These are phyloP conservation scores for Xylaria sp. DNA, from an alignment of 2,329 filamentous ascomycete species.

Conservation along the genomic window DNA sequence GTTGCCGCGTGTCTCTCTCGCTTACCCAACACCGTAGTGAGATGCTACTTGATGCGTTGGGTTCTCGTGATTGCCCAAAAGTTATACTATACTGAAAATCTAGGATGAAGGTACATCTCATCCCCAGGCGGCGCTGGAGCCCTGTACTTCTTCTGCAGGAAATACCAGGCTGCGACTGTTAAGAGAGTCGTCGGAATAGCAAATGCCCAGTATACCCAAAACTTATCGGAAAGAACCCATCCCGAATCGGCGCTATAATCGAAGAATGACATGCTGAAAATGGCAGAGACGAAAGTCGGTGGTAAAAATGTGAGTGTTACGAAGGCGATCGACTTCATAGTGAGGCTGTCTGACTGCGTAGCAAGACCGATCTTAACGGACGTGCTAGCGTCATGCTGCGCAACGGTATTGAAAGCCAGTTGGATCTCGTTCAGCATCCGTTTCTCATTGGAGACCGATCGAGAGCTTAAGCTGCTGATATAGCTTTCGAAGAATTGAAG, in stretches of 20 bases:
- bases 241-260: slow-evolving; percentile 41
- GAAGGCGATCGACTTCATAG: slow-evolving; percentile 64
- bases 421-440: slow-evolving; percentile 67
- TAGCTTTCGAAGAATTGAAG: slow-evolving; percentile 52
- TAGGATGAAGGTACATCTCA: not conserved
- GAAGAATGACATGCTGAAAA: slow-evolving; percentile 62
- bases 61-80: not conserved
- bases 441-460: slow-evolving; percentile 55
- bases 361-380: slow-evolving; percentile 55
- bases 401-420: slow-evolving; percentile 59
- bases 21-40: too few relatives aligned
- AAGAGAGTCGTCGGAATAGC: slow-evolving; percentile 42
- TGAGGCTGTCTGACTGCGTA: slow-evolving; percentile 58
- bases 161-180: slow-evolving; percentile 39
- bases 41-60: too few relatives aligned
- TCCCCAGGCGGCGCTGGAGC: not conserved
- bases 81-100: slow-evolving; percentile 1
- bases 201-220: slow-evolving; percentile 51
- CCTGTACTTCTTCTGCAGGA: slow-evolving; percentile 39
- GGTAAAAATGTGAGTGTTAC: slow-evolving; percentile 63
- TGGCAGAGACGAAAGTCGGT: slow-evolving; percentile 60
- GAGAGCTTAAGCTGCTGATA: slow-evolving; percentile 50
- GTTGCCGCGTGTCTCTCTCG: too few relatives aligned
- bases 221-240: slow-evolving; percentile 46
- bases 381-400: slow-evolving; percentile 54